Conservation (phyloP, 179 eudicot genomes). For the Beta lomatogona region DNA sequence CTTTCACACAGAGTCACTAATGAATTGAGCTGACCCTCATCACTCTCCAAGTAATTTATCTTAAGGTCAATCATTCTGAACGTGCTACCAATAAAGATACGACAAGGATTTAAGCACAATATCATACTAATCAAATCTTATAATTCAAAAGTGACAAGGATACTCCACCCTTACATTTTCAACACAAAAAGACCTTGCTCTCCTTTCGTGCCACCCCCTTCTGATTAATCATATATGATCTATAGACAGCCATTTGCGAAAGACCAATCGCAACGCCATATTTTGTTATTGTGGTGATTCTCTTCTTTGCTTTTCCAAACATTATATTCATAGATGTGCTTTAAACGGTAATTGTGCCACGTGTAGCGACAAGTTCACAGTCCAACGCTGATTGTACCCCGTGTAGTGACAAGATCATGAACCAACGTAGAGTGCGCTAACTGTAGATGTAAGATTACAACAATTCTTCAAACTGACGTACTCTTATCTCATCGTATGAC, state of each 20-base stretch:
- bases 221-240: too few species aligned
- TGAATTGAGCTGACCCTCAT: too few species aligned
- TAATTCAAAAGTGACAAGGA: neutral
- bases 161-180: neutral
- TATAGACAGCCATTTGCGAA: neutral
- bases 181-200: neutral
- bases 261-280: neutral
- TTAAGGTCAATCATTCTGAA: neutral
- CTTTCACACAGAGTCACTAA: too few species aligned
- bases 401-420: neutral
- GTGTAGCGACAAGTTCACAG: too few species aligned
- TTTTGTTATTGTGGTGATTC: neutral
- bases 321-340: neutral
- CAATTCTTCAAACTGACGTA: neutral
- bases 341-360: conserved; percentile 3
- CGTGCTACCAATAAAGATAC: neutral
- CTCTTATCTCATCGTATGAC: neutral
- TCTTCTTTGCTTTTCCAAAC: neutral
- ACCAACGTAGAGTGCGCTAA: neutral
- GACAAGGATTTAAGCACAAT: neutral
- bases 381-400: too few species aligned
- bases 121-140: conserved; percentile 10
- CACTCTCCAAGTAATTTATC: neutral
- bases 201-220: too few species aligned
- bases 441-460: neutral